A percentile compares a stretch with the other conserved stretches of the same genome.
phyloP scores from a whole-genome alignment of 257 asterid genomes.

The Salvia miltiorrhiza region DNA sequence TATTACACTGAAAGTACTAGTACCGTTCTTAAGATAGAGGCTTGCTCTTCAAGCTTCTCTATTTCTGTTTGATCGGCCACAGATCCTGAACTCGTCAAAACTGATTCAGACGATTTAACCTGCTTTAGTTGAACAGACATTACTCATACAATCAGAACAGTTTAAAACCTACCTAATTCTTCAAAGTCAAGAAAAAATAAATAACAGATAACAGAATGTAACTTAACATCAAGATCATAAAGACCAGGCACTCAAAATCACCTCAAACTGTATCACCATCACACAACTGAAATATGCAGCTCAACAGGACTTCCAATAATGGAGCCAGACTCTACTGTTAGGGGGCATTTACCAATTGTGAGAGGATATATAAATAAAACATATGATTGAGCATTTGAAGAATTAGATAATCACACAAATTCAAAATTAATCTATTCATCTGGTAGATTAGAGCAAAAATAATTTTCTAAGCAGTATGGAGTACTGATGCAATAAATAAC shows the following conservation, averaged over 20 bases:
- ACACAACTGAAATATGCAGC: constrained; percentile 2
- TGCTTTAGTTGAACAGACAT: constrained; percentile 20
- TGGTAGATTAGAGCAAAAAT: neutral
- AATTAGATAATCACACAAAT: too few species aligned
- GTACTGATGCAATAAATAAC: neutral
- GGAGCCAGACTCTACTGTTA: too few species aligned
- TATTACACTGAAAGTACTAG: neutral
- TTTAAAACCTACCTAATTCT: too few species aligned
- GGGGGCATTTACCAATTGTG: too few species aligned
- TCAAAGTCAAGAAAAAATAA: too few species aligned
- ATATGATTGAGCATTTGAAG: too few species aligned
- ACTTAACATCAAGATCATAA: neutral
- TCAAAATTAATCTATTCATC: too few species aligned
- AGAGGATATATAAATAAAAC: too few species aligned
- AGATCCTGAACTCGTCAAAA: constrained; percentile 34
- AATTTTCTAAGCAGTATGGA: neutral
- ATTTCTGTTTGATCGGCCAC: constrained; percentile 37
- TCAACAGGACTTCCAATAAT: neutral
- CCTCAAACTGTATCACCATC: constrained; percentile 4
- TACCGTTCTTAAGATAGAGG: constrained; percentile 58
- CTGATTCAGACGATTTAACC: constrained; percentile 58
- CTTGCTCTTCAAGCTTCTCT: too few species aligned
- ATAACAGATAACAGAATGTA: too few species aligned
- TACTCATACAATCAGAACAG: too few species aligned
- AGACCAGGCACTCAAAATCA: neutral